Evolutionary conservation across 495 filamentous ascomycete species (phyloP).

Genomic region (Penicillium taxi): DNA sequence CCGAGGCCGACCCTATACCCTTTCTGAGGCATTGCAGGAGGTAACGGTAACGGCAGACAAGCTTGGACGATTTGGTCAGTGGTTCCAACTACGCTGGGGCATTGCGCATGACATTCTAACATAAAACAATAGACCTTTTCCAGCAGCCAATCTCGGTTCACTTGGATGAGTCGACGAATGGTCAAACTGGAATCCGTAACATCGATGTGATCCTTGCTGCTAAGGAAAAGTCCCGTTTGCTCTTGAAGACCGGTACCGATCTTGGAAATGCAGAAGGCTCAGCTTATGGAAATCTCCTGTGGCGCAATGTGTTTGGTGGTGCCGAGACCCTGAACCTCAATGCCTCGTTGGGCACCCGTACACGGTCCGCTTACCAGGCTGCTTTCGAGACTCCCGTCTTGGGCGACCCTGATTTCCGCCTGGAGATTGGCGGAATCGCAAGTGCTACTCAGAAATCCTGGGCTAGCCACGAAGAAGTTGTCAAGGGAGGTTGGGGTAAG

Average conservation of each 20-base stretch:
- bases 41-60: constrained; percentile 60
- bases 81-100: background rate
- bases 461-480: constrained; percentile 85
- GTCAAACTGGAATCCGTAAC: constrained; percentile 53
- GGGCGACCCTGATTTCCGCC: constrained; percentile 69
- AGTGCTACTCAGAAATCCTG: constrained; percentile 79
- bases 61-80: constrained; percentile 71
- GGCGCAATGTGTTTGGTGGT: constrained; percentile 90
- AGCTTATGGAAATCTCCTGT: constrained; percentile 73
- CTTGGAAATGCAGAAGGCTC: constrained; percentile 86
- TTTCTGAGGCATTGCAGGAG: constrained; percentile 66
- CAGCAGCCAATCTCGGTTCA: constrained; percentile 72
- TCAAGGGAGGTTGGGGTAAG: constrained; percentile 72
- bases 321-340: constrained; percentile 82
- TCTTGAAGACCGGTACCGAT: constrained; percentile 87
- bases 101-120: too few species aligned
- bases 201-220: constrained; percentile 70
- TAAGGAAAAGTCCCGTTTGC: constrained; percentile 67
- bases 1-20: constrained; percentile 57
- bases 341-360: constrained; percentile 79
- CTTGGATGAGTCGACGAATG: constrained; percentile 60
- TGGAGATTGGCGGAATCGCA: constrained; percentile 66
- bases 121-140: constrained; percentile 60
- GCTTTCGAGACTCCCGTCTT: constrained; percentile 72
- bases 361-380: constrained; percentile 78